Evolutionary conservation across 768 basidiomycete genomes (phyloP).

Genomic region (Clavaria fumosa): DNA sequence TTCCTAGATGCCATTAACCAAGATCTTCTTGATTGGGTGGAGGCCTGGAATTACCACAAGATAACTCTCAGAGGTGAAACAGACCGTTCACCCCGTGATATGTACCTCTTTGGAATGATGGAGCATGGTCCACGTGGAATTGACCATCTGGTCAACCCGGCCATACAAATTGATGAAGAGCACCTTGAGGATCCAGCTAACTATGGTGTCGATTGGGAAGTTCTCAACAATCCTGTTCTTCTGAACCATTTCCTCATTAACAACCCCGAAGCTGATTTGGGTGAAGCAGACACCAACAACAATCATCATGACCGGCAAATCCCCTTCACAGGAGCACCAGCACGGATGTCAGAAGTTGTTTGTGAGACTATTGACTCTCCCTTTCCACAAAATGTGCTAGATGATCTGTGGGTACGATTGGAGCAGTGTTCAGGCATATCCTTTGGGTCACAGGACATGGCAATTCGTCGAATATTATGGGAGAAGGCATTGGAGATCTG

Average conservation of each 20-base stretch:
- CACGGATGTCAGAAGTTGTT: neutral
- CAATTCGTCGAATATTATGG: neutral
- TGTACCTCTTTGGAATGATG: constrained; percentile 12
- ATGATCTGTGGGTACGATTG: neutral
- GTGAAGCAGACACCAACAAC: too few species aligned
- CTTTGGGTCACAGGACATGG: neutral
- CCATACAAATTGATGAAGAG: neutral
- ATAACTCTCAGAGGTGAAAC: constrained; percentile 8
- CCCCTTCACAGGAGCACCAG: neutral
- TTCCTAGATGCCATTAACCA: constrained; percentile 15
- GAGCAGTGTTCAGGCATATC: neutral
- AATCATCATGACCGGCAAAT: too few species aligned
- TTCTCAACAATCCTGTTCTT: constrained; percentile 4
- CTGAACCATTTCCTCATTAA: constrained; percentile 7
- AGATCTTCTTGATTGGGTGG: constrained; percentile 16
- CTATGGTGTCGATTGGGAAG: constrained; percentile 12
- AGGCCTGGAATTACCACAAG: constrained; percentile 17
- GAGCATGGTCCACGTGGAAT: constrained; percentile 10
- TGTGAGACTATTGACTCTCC: neutral
- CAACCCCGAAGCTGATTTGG: constrained; percentile 8
- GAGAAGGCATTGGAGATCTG: neutral
- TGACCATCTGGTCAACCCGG: constrained; percentile 2
- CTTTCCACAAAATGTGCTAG: neutral
- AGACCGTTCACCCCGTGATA: constrained; percentile 8
- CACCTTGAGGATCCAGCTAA: constrained; percentile 3